Evolutionary conservation across 805 yeast species (phyloP), one percentile per base, ranked within the genome.

Genomic region (Saccharomycopsis vini): DNA sequence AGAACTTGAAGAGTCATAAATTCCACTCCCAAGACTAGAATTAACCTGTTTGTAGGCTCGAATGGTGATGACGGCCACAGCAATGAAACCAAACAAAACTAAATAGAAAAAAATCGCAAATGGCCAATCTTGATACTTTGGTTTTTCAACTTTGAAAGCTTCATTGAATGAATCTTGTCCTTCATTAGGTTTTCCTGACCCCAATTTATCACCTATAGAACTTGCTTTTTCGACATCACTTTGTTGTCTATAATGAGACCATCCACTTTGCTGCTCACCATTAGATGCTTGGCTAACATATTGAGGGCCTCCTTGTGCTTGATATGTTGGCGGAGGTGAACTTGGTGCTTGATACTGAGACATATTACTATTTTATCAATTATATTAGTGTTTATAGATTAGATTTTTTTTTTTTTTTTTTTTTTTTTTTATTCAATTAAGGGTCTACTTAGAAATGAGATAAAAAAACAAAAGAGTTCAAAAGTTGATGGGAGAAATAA

Each of bases 81-180:
- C 86, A 22, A 77, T 59, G 56, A 85, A 86, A 0, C 89, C 95
- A 15, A 66, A 73, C 2, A 77, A 66, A 3, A 74, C 63, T 3
- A 72, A 56, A 6, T 62, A 42, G 39, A 71, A 66, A 49, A 85
- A 69, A 6, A 81, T 50, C 0, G 84, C 71, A 56, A 82, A 81
- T 0, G 81, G 75, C 72, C 79, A 72, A 60, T 87, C 95, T 55
- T 87, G 79, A 62, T 68, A 75, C 46, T 64, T 72, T 1, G 88
- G 87, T 53, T 68, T 70, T 26, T 69, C 72, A 23, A 84, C 69
- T 49, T 77, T 74, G 61, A 87, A 87, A 1, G 81, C 73, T 39
- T 84, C 77, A 26, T 78, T 84, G 57, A 79, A 86, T 4, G 70
- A 64, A 23, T 62, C 63, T 2, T 68, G 72, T 13, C 54, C 38